phyloP scores from a whole-genome alignment of 768 basidiomycete genomes.

The Pulveroboletus frians region DNA sequence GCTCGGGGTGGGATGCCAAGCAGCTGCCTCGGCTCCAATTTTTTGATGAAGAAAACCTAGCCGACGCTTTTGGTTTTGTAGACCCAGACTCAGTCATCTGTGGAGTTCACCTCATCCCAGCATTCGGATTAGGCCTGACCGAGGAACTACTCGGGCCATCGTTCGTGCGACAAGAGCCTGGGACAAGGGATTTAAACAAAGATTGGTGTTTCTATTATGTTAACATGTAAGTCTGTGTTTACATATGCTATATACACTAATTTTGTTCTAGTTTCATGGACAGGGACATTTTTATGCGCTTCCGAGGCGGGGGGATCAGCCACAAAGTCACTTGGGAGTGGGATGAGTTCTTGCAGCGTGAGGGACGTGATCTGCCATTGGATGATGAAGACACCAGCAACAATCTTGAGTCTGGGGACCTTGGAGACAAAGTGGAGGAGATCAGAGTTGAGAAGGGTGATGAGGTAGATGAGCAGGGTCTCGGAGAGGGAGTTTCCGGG shows the following conservation, averaged over 20 bases:
- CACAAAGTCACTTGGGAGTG: slow-evolving; percentile 4
- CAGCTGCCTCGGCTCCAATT: slow-evolving; percentile 37
- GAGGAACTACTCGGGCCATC: background rate
- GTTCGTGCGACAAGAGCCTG: background rate
- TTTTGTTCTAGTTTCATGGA: background rate
- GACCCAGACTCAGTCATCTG: slow-evolving; percentile 39
- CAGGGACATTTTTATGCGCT: background rate
- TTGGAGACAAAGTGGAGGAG: background rate
- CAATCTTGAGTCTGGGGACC: background rate
- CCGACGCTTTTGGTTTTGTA: slow-evolving; percentile 40
- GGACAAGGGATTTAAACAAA: background rate
- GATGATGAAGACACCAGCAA: background rate
- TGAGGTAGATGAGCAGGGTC: background rate
- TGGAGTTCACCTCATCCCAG: slow-evolving; percentile 40
- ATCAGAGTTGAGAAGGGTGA: background rate
- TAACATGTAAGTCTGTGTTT: background rate
- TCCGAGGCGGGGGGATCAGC: background rate
- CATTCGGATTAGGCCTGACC: slow-evolving; percentile 18
- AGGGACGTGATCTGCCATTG: background rate
- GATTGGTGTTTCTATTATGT: slow-evolving; percentile 31
- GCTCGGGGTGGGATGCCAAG: slow-evolving; percentile 22
- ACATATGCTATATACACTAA: background rate
- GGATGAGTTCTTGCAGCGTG: slow-evolving; percentile 3
- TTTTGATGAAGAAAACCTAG: slow-evolving; percentile 22
- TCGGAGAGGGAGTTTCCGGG: background rate